Percentiles rank a stretch among this genome's conserved stretches.
Conservation (phyloP, 179 eudicot species). For the Vitellaria paradoxa region DNA sequence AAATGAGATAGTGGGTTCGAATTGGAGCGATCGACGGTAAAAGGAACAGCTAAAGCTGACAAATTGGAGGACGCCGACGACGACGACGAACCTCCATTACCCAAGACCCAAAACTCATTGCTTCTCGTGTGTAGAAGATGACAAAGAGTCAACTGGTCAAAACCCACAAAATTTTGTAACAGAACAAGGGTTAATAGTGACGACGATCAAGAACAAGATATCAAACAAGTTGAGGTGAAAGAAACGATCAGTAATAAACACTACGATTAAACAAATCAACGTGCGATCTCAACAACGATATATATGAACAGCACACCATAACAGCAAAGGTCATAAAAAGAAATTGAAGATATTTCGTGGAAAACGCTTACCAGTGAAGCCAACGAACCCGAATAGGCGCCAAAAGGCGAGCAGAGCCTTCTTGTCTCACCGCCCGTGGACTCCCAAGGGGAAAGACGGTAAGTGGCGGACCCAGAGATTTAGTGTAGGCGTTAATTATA, state of each 20-base stretch:
- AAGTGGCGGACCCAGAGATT: too few species aligned
- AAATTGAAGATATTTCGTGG: not conserved
- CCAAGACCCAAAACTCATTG: slow-evolving; percentile 61
- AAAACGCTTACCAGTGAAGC: not conserved
- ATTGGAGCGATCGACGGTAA: slow-evolving; percentile 61
- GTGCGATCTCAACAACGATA: not conserved
- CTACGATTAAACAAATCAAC: not conserved
- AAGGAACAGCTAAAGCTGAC: slow-evolving; percentile 88
- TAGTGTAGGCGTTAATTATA: too few species aligned
- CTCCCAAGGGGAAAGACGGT: too few species aligned
- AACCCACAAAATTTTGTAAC: slow-evolving; percentile 14
- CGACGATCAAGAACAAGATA: not conserved
- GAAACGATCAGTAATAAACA: not conserved
- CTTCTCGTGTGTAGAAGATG: slow-evolving; percentile 4
- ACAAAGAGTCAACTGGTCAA: slow-evolving; percentile 23
- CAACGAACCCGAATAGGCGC: too few species aligned
- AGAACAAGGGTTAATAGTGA: slow-evolving; percentile 5
- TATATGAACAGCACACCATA: not conserved
- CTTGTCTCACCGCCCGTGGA: not conserved
- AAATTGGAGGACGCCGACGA: slow-evolving; percentile 71
- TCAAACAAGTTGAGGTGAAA: not conserved
- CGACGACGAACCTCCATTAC: slow-evolving; percentile 46
- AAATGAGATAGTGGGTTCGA: slow-evolving; percentile 37
- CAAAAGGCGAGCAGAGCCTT: too few species aligned
- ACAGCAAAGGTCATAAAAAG: not conserved